phyloP scores from a whole-genome alignment of 495 filamentous ascomycete species.

The Aspergillus egyptiacus region DNA sequence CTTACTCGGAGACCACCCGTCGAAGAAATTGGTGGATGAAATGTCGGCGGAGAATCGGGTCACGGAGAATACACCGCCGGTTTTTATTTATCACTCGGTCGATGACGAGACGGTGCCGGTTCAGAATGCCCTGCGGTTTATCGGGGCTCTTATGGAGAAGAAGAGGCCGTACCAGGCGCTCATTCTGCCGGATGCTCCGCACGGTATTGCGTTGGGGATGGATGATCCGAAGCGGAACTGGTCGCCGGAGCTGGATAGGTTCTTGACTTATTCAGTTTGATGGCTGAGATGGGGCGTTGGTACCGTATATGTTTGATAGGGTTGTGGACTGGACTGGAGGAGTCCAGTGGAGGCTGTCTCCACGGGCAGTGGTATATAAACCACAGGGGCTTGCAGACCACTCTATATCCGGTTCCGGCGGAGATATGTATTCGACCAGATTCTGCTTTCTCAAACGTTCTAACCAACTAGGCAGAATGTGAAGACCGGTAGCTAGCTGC shows the following conservation, averaged over 20 bases:
- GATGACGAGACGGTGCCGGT: conserved; percentile 1
- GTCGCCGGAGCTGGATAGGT: conserved; percentile 3
- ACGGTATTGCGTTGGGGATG: conserved; percentile 1
- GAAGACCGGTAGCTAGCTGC: too few relatives aligned
- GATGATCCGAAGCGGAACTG: conserved; percentile 1
- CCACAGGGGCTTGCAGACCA: too few relatives aligned
- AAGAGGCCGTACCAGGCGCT: not conserved
- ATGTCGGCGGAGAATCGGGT: conserved; percentile 1
- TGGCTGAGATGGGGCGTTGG: too few relatives aligned
- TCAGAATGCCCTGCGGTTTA: not conserved
- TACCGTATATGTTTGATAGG: too few relatives aligned
- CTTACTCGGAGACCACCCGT: not conserved
- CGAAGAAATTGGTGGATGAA: not conserved
- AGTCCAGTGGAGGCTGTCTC: too few relatives aligned
- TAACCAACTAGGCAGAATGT: too few relatives aligned
- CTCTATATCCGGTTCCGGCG: too few relatives aligned
- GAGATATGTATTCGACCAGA: too few relatives aligned
- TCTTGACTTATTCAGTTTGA: conserved; percentile 5
- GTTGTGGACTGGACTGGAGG: too few relatives aligned
- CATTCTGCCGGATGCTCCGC: not conserved
- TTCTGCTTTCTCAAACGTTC: too few relatives aligned
- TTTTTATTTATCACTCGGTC: conserved; percentile 1
- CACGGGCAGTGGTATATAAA: too few relatives aligned
- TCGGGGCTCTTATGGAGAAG: not conserved
- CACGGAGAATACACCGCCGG: not conserved